These are phyloP conservation scores for Penicillium argentinense DNA, from an alignment of 495 filamentous ascomycete species.

Conservation along the genomic window DNA sequence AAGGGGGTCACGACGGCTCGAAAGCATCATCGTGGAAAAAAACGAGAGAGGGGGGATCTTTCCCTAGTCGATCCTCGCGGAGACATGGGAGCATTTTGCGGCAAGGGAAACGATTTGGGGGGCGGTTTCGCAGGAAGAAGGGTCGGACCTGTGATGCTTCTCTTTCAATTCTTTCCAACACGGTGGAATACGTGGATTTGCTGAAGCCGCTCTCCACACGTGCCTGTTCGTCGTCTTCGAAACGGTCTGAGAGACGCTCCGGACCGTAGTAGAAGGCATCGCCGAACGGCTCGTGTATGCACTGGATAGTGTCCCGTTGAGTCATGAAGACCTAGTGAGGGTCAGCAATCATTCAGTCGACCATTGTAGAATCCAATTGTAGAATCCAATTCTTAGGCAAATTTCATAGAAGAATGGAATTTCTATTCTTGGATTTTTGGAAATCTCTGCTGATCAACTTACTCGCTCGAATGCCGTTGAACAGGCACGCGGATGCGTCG, in stretches of 20 bases:
- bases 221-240: constrained; percentile 66
- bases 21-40: no score
- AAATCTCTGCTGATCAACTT: constrained; percentile 16
- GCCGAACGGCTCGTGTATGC: constrained; percentile 93
- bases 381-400: no score
- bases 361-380: no score
- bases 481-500: constrained; percentile 89
- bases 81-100: constrained; percentile 10
- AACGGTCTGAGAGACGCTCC: constrained; percentile 77
- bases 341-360: constrained; percentile 10
- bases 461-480: constrained; percentile 96
- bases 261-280: constrained; percentile 96
- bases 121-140: constrained; percentile 22
- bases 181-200: constrained; percentile 70
- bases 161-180: constrained; percentile 68
- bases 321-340: constrained; percentile 87
- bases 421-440: background rate
- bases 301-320: constrained; percentile 70
- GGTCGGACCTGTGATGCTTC: constrained; percentile 65
- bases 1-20: no score
- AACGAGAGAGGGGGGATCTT: constrained; percentile 3
- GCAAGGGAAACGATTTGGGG: constrained; percentile 17
- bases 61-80: constrained; percentile 8
- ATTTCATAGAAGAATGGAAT: no score
- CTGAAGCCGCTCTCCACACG: constrained; percentile 74